A percentile compares a stretch with the other conserved stretches of the same genome.
Evolutionary conservation across 495 filamentous ascomycete species (phyloP).

Genomic region (Hyaloscypha variabilis): DNA sequence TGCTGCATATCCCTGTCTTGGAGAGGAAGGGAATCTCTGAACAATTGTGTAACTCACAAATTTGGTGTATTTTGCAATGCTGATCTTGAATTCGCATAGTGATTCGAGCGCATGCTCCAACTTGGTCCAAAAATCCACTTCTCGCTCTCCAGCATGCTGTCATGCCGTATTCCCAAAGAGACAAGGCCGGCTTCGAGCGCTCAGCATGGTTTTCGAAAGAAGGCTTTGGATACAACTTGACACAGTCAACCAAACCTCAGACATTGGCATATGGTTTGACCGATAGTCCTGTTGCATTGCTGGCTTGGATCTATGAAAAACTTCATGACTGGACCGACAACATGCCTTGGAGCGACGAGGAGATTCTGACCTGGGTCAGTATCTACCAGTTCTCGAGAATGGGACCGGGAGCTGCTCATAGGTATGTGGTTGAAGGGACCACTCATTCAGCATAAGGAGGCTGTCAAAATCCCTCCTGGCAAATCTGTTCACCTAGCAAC

Average conservation of each 20-base stretch:
- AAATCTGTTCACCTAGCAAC: neutral
- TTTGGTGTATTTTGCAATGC: neutral
- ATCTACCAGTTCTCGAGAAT: slow-evolving; percentile 63
- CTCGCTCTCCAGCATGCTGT: slow-evolving; percentile 25
- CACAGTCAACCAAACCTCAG: slow-evolving; percentile 64
- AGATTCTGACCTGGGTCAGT: slow-evolving; percentile 66
- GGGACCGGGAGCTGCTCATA: slow-evolving; percentile 55
- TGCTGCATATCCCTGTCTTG: neutral
- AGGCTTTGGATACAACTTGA: slow-evolving; percentile 47
- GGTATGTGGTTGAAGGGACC: neutral
- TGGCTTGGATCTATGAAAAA: slow-evolving; percentile 77
- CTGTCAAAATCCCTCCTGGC: neutral
- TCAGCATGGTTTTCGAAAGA: slow-evolving; percentile 45
- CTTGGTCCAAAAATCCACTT: slow-evolving; percentile 21
- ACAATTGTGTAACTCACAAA: no score
- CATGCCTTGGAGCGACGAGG: slow-evolving; percentile 70
- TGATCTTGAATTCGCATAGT: neutral
- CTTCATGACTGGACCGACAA: slow-evolving; percentile 67
- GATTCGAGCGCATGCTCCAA: slow-evolving; percentile 37
- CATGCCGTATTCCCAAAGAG: slow-evolving; percentile 32
- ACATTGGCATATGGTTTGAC: slow-evolving; percentile 61
- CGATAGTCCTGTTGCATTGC: slow-evolving; percentile 62
- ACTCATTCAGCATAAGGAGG: neutral
- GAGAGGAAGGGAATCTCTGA: neutral
- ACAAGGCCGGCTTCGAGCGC: slow-evolving; percentile 44